Evolutionary conservation across 257 asterid species (phyloP), one percentile per base, ranked within the genome.

Genomic region (Parsonsia alboflavescens): DNA sequence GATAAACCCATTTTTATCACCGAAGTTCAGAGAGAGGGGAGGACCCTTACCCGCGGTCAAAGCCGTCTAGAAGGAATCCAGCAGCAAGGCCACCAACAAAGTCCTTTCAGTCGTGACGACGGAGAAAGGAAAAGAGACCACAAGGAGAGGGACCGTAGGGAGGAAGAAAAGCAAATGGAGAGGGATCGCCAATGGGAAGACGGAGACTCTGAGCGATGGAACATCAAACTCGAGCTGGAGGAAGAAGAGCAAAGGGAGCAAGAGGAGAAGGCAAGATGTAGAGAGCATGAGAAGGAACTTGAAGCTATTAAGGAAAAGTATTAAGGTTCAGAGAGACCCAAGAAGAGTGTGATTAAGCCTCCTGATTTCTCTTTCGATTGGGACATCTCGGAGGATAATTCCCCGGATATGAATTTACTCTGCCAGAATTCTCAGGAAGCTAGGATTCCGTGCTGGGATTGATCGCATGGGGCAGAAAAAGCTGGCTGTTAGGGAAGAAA

Each of bases 1-100:
- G 85, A 76, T 44, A n/a, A 90, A 78, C 96, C 92, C 0, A 88
- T 90, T 24, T 90, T 89, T 53, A 90, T 90, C 73, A 85, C 96
- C 57, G 88, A 84, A 72, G 89, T 82, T 73, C 88, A 89, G 87
- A 89, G 93, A n/a, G 86, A 86, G 28, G 70, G 85, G 81, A 81
- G 88, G 52, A 92, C n/a, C 94, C 81, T 90, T 57, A 82, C 87
- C 72, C 87, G 91, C 77, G n/a, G n/a, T n/a, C n/a, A n/a, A n/a
- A n/a, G n/a, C n/a, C 90, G 91, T 59, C 80, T 84, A 80, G 90
- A 88, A n/a, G 93, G 85, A 76, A 80, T 83, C 12, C 86, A 84
- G 63, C 91, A 85, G 74, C 83, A 73, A 62, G 86, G 88, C 67
- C 88, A 86, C 24, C 19, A 83, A 10, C 88, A 86, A 39, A 68